phyloP scores from a whole-genome alignment of 1,284 basidiomycete genomes.

The Cryptococcus sp. region DNA sequence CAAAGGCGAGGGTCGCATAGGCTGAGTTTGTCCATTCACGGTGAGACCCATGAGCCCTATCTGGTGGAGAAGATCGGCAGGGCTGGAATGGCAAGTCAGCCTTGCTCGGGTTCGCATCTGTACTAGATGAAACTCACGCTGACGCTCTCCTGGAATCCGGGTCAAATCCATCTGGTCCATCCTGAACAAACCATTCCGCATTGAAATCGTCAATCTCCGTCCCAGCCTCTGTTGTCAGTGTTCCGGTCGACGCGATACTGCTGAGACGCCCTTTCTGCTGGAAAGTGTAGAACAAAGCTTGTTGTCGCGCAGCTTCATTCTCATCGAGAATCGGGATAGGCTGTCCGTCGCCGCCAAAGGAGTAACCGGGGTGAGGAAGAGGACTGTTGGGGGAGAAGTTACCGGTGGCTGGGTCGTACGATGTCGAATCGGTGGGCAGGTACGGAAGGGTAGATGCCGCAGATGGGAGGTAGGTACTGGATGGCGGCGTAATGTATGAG shows the following conservation, averaged over 20 bases:
- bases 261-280: constrained; percentile 42
- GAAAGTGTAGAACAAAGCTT: constrained; percentile 34
- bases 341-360: constrained; percentile 34
- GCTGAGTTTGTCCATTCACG: constrained; percentile 1
- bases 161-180: constrained; percentile 19
- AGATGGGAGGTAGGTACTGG: constrained; percentile 21
- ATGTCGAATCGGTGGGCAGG: constrained; percentile 11
- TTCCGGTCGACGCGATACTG: constrained; percentile 34
- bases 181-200: constrained; percentile 10
- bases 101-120: neutral
- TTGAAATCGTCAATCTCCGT: constrained; percentile 9
- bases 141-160: constrained; percentile 17
- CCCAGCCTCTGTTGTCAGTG: constrained; percentile 30
- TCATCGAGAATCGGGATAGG: constrained; percentile 6
- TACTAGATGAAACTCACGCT: constrained; percentile 13
- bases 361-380: constrained; percentile 43
- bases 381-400: constrained; percentile 38
- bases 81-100: constrained; percentile 5
- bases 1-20: constrained; percentile 20
- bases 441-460: constrained; percentile 12
- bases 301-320: constrained; percentile 17
- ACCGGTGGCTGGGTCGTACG: constrained; percentile 18
- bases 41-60: constrained; percentile 20
- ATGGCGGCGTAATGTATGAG: constrained; percentile 28
- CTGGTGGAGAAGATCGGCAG: constrained; percentile 20